These are phyloP conservation scores for Cyclaneusma minus DNA, from an alignment of 2,329 filamentous ascomycete species.

Conservation along the genomic window DNA sequence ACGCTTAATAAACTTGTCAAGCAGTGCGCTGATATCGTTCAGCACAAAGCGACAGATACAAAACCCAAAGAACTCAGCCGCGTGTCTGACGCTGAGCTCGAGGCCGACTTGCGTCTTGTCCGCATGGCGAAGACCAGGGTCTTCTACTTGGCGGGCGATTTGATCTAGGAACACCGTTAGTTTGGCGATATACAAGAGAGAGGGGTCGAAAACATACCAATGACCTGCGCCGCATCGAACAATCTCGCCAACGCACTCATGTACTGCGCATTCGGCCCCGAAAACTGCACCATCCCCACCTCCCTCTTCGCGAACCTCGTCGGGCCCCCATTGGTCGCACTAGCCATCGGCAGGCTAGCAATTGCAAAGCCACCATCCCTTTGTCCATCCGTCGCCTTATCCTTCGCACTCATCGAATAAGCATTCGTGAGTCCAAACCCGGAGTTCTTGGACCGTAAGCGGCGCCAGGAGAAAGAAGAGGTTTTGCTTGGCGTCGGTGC, in stretches of 20 bases:
- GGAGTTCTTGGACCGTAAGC: conserved; percentile 80
- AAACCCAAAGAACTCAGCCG: conserved; percentile 94
- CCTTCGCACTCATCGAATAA: conserved; percentile 31
- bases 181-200: conserved; percentile 14
- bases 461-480: conserved; percentile 76
- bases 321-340: too few species aligned
- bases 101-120: conserved; percentile 91
- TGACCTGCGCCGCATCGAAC: conserved; percentile 82
- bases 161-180: too few species aligned
- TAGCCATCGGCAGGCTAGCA: conserved; percentile 65
- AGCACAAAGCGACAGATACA: conserved; percentile 94
- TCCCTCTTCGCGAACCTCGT: conserved; percentile 60
- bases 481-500: conserved; percentile 56
- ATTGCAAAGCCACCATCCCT: conserved; percentile 52
- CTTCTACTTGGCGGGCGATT: conserved; percentile 90
- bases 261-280: conserved; percentile 76
- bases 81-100: conserved; percentile 83
- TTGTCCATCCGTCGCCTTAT: conserved; percentile 26
- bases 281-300: conserved; percentile 51
- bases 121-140: conserved; percentile 79
- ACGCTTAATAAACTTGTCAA: conserved; percentile 95
- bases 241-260: conserved; percentile 81
- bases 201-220: conserved; percentile 51
- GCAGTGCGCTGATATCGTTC: conserved; percentile 63
- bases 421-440: conserved; percentile 39